Percentiles rank a stretch among this genome's conserved stretches.
Conservation (phyloP, 495 filamentous ascomycete species). For the Podospora comata region DNA sequence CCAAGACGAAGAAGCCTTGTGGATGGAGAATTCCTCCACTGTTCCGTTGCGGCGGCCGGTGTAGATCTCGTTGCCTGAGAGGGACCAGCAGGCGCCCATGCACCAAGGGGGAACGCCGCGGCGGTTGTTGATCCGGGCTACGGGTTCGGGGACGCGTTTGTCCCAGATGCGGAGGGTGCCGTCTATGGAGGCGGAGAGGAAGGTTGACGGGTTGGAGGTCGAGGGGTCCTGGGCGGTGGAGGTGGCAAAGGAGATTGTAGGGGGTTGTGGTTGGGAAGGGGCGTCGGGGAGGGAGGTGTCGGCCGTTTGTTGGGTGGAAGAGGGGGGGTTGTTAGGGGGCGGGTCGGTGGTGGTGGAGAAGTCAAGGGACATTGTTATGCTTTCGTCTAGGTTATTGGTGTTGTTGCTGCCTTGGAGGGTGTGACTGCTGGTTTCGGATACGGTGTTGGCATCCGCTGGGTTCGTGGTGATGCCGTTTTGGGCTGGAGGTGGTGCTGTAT, state of each 20-base stretch:
- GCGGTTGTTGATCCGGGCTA: conserved; percentile 71
- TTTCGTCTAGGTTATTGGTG: conserved; percentile 4
- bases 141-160: conserved; percentile 67
- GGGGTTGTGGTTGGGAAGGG: conserved; percentile 21
- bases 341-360: conserved; percentile 18
- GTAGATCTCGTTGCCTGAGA: conserved; percentile 93
- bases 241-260: conserved; percentile 32
- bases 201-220: conserved; percentile 60
- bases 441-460: conserved; percentile 9
- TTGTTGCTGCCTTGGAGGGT: conserved; percentile 16
- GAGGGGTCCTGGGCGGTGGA: conserved; percentile 23
- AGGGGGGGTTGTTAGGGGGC: neutral
- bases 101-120: conserved; percentile 88
- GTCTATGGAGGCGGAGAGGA: conserved; percentile 83
- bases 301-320: neutral
- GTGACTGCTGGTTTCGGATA: conserved; percentile 11
- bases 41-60: conserved; percentile 89
- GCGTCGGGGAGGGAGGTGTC: neutral
- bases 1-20: conserved; percentile 64
- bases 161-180: conserved; percentile 92
- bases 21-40: conserved; percentile 89
- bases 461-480: conserved; percentile 14
- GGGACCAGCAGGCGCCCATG: conserved; percentile 97
- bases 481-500: conserved; percentile 9
- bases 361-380: neutral